Conservation (phyloP, 768 basidiomycete species). For the Dendrothele bispora region DNA sequence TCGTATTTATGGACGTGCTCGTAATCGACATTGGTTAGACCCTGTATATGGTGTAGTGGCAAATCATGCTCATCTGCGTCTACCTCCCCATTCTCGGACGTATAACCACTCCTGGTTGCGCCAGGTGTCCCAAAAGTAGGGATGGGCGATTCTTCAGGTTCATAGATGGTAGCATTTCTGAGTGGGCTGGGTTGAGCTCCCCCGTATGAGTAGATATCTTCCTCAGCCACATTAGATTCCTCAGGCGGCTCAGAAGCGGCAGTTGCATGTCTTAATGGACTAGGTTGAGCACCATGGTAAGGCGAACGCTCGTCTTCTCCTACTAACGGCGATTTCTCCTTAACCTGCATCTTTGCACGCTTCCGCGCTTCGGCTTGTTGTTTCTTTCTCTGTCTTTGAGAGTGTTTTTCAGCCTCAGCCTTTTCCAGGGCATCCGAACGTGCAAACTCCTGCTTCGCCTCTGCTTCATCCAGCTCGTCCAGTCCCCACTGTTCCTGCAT, state of each 20-base stretch:
- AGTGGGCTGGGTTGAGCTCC: background rate
- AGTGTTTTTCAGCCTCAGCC: constrained; percentile 49
- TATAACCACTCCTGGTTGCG: background rate
- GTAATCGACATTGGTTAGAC: background rate
- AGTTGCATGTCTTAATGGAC: constrained; percentile 19
- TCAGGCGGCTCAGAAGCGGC: no score
- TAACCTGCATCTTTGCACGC: constrained; percentile 39
- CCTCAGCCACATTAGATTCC: constrained; percentile 19
- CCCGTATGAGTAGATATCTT: background rate
- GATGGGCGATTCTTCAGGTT: background rate
- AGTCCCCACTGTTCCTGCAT: constrained; percentile 79
- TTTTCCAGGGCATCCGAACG: no score
- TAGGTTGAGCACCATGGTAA: constrained; percentile 19
- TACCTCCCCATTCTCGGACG: constrained; percentile 5
- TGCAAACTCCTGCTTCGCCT: constrained; percentile 43
- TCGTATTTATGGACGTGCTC: background rate
- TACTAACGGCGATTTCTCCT: constrained; percentile 19
- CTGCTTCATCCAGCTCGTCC: constrained; percentile 76
- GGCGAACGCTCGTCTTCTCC: constrained; percentile 27
- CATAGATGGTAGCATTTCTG: background rate
- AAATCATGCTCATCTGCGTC: background rate
- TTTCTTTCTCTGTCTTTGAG: constrained; percentile 48
- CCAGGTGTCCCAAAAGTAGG: background rate
- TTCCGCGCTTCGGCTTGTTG: constrained; percentile 54
- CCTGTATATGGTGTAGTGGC: background rate